Percentiles rank a stretch among this genome's conserved stretches.
Conservation (phyloP, 768 basidiomycete genomes). For the Mycena filopes region DNA sequence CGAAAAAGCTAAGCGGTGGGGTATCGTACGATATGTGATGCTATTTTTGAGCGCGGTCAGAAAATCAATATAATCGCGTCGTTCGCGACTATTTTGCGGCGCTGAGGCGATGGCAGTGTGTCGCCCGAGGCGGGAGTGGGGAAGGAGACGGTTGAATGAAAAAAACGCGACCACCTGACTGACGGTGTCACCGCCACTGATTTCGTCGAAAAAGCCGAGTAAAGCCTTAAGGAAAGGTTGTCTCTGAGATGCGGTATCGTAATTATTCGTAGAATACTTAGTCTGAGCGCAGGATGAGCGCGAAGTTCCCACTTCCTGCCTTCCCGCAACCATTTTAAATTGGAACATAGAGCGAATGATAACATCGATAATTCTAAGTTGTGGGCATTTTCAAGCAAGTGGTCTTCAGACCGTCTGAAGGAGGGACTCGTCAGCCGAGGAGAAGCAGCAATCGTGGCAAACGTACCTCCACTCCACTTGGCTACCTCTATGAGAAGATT, state of each 20-base stretch:
- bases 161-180: slow-evolving; percentile 4
- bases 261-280: no score
- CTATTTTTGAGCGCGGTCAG: not conserved
- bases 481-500: slow-evolving; percentile 79
- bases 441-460: not conserved
- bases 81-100: no score
- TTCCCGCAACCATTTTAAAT: no score
- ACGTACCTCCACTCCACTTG: slow-evolving; percentile 75
- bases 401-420: slow-evolving; percentile 73
- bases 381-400: slow-evolving; percentile 84
- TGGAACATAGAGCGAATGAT: no score
- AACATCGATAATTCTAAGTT: slow-evolving; percentile 41
- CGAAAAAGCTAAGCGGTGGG: not conserved
- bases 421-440: slow-evolving; percentile 51
- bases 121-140: no score
- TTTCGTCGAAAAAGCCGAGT: no score
- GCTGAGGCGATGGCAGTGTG: no score
- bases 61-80: not conserved
- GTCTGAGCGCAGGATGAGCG: no score
- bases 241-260: no score
- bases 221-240: no score
- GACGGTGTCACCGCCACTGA: no score
- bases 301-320: no score
- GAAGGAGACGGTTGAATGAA: not conserved
- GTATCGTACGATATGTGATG: not conserved